A percentile compares a stretch with the other conserved stretches of the same genome.
Evolutionary conservation across 768 basidiomycete species (phyloP).

Genomic region (Coprinellus aureogranulatus): DNA sequence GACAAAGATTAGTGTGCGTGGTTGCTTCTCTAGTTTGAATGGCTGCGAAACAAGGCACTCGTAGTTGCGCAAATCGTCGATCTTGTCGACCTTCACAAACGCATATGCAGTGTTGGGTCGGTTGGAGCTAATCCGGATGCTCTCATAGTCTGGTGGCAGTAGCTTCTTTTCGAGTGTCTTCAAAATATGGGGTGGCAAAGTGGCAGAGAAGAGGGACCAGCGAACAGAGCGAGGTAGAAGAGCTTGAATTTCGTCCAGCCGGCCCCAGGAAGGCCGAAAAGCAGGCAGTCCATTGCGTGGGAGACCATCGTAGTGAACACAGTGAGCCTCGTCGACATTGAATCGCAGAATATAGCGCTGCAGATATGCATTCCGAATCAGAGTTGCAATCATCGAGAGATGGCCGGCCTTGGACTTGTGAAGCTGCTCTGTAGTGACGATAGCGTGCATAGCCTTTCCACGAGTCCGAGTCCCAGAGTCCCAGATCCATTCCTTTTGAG

Average conservation of each 20-base stretch:
- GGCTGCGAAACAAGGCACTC: constrained; percentile 20
- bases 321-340: constrained; percentile 25
- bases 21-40: constrained; percentile 12
- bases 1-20: constrained; percentile 18
- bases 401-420: neutral
- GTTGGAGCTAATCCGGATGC: constrained; percentile 20
- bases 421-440: neutral
- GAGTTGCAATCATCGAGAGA: neutral
- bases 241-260: constrained; percentile 15
- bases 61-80: constrained; percentile 23
- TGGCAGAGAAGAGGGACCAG: constrained; percentile 19
- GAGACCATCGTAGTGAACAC: constrained; percentile 18
- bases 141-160: constrained; percentile 10
- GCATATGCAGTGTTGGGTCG: constrained; percentile 28
- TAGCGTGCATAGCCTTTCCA: neutral
- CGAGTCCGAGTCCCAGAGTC: no score
- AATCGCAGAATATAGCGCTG: neutral
- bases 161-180: constrained; percentile 15
- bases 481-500: no score
- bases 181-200: constrained; percentile 22
- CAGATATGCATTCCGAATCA: neutral
- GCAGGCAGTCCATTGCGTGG: constrained; percentile 15
- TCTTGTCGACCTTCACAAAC: constrained; percentile 20
- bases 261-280: constrained; percentile 23
- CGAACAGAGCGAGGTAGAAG: constrained; percentile 11